Evolutionary conservation across 148 eudicot genomes (phyloP).

Genomic region (Nepenthes gracilis): DNA sequence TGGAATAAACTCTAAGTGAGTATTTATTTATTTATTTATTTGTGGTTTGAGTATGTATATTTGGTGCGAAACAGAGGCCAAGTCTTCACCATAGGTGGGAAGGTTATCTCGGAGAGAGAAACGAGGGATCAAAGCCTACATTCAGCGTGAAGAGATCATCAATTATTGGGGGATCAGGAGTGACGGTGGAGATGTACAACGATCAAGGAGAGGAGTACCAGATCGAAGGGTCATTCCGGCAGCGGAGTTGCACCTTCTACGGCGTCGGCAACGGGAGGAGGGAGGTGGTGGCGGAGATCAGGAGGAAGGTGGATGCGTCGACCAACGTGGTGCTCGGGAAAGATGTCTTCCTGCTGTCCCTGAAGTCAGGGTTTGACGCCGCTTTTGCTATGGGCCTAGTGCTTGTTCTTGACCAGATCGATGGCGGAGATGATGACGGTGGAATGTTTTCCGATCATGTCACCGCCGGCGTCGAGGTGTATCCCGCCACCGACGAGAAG

Average conservation of each 20-base stretch:
- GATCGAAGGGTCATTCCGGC: conserved; percentile 63
- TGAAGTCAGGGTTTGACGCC: conserved; percentile 67
- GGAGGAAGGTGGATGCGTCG: conserved; percentile 67
- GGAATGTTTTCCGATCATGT: background rate
- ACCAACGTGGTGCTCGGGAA: conserved; percentile 61
- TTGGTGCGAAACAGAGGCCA: conserved; percentile 44
- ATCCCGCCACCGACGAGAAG: too few relatives aligned
- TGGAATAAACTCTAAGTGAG: too few relatives aligned
- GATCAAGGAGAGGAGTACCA: conserved; percentile 48
- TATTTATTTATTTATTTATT: background rate
- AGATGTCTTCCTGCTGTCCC: conserved; percentile 47
- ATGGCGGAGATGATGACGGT: conserved; percentile 18
- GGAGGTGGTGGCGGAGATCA: conserved; percentile 56
- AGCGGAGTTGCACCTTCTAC: conserved; percentile 52
- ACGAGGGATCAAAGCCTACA: conserved; percentile 56
- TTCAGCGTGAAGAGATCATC: conserved; percentile 82
- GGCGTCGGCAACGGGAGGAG: conserved; percentile 25
- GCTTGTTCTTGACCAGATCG: conserved; percentile 67
- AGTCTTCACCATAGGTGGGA: conserved; percentile 95
- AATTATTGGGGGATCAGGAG: conserved; percentile 65
- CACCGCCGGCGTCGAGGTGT: conserved; percentile 11
- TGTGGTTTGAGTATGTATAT: background rate
- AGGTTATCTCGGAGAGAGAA: conserved; percentile 62
- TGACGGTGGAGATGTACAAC: conserved; percentile 57
- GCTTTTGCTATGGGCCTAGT: conserved; percentile 91